phyloP scores from a whole-genome alignment of 257 asterid species.

The Lycium ferocissimum region DNA sequence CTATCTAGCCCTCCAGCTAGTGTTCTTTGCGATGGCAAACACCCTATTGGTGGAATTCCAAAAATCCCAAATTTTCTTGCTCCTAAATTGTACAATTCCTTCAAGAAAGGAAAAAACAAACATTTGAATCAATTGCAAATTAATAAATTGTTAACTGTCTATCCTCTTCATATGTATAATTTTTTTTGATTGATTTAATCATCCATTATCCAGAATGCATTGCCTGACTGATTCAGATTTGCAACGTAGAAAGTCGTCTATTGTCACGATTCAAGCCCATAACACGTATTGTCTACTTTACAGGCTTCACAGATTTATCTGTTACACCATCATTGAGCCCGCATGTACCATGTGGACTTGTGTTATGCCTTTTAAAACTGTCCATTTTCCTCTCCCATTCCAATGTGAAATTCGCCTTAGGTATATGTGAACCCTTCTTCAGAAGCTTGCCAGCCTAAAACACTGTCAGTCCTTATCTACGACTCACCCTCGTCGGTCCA shows the following conservation, averaged over 20 bases:
- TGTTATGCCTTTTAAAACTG: not conserved
- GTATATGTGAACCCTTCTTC: not conserved
- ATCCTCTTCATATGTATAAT: too few relatives aligned
- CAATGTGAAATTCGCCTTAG: not conserved
- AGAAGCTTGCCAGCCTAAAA: not conserved
- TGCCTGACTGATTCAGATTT: not conserved
- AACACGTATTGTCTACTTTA: not conserved
- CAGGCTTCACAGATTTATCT: not conserved
- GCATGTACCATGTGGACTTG: not conserved
- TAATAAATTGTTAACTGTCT: too few relatives aligned
- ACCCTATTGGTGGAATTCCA: constrained; percentile 53
- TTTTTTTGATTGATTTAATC: not conserved
- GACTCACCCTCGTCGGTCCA: not conserved
- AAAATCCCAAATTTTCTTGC: constrained; percentile 50
- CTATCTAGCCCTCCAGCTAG: constrained; percentile 46
- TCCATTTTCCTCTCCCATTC: not conserved
- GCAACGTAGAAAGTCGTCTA: not conserved
- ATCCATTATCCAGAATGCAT: not conserved
- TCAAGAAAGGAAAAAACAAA: not conserved
- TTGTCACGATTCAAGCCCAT: not conserved
- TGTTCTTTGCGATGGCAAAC: constrained; percentile 58
- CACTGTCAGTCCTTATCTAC: not conserved
- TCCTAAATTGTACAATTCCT: constrained; percentile 48
- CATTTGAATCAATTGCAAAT: not conserved
- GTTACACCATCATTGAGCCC: not conserved